Evolutionary conservation across 345 rosid genomes (phyloP), one percentile per base, ranked within the genome.

Genomic region (Pistacia integerrima): DNA sequence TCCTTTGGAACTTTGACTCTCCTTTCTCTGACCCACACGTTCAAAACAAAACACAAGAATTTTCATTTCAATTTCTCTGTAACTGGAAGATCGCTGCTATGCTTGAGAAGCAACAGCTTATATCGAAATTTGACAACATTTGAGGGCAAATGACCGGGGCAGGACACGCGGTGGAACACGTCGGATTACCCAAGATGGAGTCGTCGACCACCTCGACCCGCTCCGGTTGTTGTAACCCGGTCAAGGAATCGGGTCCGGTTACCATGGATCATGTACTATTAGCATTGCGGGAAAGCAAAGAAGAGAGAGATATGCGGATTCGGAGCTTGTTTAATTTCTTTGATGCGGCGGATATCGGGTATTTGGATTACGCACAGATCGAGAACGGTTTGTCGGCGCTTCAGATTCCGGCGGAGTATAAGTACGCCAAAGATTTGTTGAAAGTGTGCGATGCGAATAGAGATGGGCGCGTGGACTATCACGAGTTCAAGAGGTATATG

Each of bases 401-500:
- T 71, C 90, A 87, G 64, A 89, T 95, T 73, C 97, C 93, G 72
- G 82, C 89, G 0, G 91, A 83, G 70, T 93, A 95, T 49, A 89
- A 88, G 81, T 92, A 93, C 74, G 97, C 98, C 14, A 92, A 71
- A 79, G 99, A 95, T 78, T 82, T 95, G 81, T 74, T 88, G 81
- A 87, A 78, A 80, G 98, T 85, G 51, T 91, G 97, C 60, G 97
- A 95, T 77, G 86, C 93, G 12, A 86, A 95, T 78, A 84, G 90
- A 66, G 99, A 95, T 63, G 98, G 98, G n/a, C 85, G 93, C 33
- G 97, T 93, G 3, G 96, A 91, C 79, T 95, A 92, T 75, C 82
- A 82, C 22, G 99, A 95, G 83, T 95, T 95, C 72, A 88, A 89
- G 85, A 81, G 93, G 52, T 93, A 95, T 75, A 95, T 95, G 99